A percentile compares a stretch with the other conserved stretches of the same genome.
phyloP scores from a whole-genome alignment of 2,329 filamentous ascomycete species.

The Colletotrichum australisinense region DNA sequence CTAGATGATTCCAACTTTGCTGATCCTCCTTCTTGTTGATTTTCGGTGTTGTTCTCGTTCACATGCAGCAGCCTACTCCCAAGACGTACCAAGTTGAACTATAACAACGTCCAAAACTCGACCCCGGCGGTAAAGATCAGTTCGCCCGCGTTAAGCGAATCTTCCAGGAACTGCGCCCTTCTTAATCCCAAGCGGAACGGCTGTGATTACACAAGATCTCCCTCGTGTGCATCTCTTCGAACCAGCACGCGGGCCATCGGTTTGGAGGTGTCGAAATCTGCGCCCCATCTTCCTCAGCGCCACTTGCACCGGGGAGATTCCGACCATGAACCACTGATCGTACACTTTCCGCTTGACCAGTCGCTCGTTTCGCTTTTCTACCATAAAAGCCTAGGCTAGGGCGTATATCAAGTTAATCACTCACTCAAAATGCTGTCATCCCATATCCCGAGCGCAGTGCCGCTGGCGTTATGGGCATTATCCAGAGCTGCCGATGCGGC shows the following conservation, averaged over 20 bases:
- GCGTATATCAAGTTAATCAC: neutral
- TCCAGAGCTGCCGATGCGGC: constrained; percentile 1
- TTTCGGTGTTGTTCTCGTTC: neutral
- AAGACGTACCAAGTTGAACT: neutral
- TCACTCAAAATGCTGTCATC: constrained; percentile 15
- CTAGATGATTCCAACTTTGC: neutral
- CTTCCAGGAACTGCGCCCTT: neutral
- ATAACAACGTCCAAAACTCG: neutral
- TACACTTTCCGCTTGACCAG: neutral
- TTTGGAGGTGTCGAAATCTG: neutral
- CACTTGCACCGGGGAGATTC: neutral
- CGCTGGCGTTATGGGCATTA: constrained; percentile 19
- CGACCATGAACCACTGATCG: constrained; percentile 2
- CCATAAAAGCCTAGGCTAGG: neutral
- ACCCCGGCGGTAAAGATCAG: neutral
- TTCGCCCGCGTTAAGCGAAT: neutral
- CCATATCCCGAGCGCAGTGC: constrained; percentile 4
- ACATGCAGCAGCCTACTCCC: neutral
- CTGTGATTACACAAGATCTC: neutral
- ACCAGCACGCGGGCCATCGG: neutral
- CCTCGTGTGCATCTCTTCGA: neutral
- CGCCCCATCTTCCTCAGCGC: neutral
- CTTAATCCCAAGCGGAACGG: neutral
- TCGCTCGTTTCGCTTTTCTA: constrained; percentile 5
- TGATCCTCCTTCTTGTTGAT: neutral